Percentiles rank a stretch among this genome's conserved stretches.
Evolutionary conservation across 768 basidiomycete genomes (phyloP).

Genomic region (Podaxis carcinomalis): DNA sequence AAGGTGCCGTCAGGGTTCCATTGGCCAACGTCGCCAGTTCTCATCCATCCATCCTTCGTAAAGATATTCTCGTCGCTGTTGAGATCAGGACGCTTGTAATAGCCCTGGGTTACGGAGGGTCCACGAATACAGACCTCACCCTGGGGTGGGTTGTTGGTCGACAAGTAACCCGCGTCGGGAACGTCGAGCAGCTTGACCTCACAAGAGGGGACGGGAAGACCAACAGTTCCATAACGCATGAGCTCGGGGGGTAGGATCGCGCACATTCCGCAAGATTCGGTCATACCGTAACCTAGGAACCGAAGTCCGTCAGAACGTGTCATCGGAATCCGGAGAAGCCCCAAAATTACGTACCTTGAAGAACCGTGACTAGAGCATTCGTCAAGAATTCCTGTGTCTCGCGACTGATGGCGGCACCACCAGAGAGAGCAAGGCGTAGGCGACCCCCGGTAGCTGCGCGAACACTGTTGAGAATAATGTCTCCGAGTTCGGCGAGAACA

Average conservation of each 20-base stretch:
- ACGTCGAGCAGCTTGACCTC: constrained; percentile 89
- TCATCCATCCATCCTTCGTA: constrained; percentile 88
- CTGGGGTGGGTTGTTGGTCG: constrained; percentile 67
- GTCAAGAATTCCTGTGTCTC: constrained; percentile 93
- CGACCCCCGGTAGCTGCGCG: constrained; percentile 84
- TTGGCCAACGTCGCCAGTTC: constrained; percentile 92
- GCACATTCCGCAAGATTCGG: constrained; percentile 93
- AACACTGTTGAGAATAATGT: constrained; percentile 77
- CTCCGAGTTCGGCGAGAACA: constrained; percentile 60
- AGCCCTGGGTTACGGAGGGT: constrained; percentile 78
- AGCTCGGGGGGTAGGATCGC: constrained; percentile 81
- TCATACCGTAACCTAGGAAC: constrained; percentile 84
- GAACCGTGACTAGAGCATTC: constrained; percentile 70
- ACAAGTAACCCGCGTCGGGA: constrained; percentile 78
- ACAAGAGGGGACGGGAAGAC: constrained; percentile 81
- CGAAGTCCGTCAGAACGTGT: constrained; percentile 6
- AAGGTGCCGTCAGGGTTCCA: constrained; percentile 94
- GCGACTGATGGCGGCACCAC: constrained; percentile 80
- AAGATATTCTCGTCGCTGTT: constrained; percentile 82
- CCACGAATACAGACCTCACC: constrained; percentile 92
- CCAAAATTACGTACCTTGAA: constrained; percentile 64
- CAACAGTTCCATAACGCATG: constrained; percentile 71
- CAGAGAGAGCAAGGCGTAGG: constrained; percentile 74
- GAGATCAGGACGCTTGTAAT: constrained; percentile 89
- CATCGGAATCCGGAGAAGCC: not conserved